A percentile compares a stretch with the other conserved stretches of the same genome.
Conservation (phyloP, 176 grass and related monocot species). For the Triticum monococcum region DNA sequence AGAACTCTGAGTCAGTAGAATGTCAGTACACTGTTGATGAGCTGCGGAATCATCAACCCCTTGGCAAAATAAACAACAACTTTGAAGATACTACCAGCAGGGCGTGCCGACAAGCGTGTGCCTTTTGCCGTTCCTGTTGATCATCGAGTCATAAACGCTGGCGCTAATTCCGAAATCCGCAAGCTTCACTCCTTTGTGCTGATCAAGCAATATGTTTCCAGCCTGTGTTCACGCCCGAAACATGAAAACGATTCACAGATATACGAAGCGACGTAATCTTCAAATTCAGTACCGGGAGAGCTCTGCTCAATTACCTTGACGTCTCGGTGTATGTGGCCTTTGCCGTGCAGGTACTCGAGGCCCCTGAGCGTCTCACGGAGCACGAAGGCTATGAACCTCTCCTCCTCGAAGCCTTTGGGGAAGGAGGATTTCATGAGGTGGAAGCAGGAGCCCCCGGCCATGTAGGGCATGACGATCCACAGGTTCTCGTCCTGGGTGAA, state of each 20-base stretch:
- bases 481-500: slow-evolving; percentile 55
- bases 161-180: slow-evolving; percentile 88
- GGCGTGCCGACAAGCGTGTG: slow-evolving; percentile 96
- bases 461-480: slow-evolving; percentile 94
- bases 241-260: neutral
- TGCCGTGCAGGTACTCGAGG: slow-evolving; percentile 74
- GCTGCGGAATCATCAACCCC: neutral
- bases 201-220: slow-evolving; percentile 89
- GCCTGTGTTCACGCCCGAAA: slow-evolving; percentile 46
- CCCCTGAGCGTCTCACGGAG: slow-evolving; percentile 69
- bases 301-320: slow-evolving; percentile 62
- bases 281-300: neutral
- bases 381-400: slow-evolving; percentile 78
- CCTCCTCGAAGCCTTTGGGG: slow-evolving; percentile 67
- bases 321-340: slow-evolving; percentile 89
- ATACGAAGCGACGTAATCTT: neutral
- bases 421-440: slow-evolving; percentile 86
- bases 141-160: slow-evolving; percentile 82
- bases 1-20: neutral
- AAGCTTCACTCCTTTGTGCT: slow-evolving; percentile 71
- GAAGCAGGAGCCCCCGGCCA: slow-evolving; percentile 86
- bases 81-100: slow-evolving; percentile 56
- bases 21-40: neutral
- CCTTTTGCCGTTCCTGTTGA: slow-evolving; percentile 69
- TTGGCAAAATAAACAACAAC: neutral